A percentile compares a stretch with the other conserved stretches of the same genome.
Conservation (phyloP, 2,329 filamentous ascomycete genomes). For the Sporothrix humicola region DNA sequence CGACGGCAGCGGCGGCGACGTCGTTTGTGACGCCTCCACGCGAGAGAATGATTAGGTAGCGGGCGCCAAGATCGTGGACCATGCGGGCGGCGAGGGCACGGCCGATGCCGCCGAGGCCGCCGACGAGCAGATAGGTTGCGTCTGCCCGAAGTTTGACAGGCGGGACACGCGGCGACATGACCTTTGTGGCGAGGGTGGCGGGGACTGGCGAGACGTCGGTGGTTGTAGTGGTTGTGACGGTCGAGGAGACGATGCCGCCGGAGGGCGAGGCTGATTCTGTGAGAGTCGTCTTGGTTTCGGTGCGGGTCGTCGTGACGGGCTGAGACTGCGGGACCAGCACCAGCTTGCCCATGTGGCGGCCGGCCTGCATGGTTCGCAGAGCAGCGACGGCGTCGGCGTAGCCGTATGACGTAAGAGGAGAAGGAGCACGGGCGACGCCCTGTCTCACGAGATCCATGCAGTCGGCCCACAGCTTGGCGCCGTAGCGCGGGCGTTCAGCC, state of each 20-base stretch:
- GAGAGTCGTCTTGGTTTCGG: not conserved
- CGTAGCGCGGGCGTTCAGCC: conserved; percentile 31
- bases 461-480: conserved; percentile 37
- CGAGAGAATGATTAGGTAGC: conserved; percentile 36
- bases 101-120: conserved; percentile 43
- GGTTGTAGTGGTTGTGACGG: conserved; percentile 17
- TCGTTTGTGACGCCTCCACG: conserved; percentile 33
- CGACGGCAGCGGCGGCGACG: conserved; percentile 31
- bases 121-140: conserved; percentile 41
- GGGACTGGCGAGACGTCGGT: not conserved
- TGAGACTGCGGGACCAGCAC: conserved; percentile 35
- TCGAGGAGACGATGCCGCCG: conserved; percentile 11
- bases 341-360: conserved; percentile 49
- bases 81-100: conserved; percentile 41
- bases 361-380: conserved; percentile 52
- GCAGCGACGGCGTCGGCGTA: conserved; percentile 46
- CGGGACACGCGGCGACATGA: conserved; percentile 32
- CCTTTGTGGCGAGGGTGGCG: conserved; percentile 19
- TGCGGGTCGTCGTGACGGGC: conserved; percentile 22
- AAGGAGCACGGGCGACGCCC: conserved; percentile 27
- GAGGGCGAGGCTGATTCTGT: not conserved
- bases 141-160: conserved; percentile 31
- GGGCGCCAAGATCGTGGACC: conserved; percentile 36
- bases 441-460: conserved; percentile 34
- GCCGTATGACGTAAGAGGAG: conserved; percentile 32